A percentile compares a stretch with the other conserved stretches of the same genome.
Conservation (phyloP, 192 early-diverging fungal genomes). For the Podila horticola region DNA sequence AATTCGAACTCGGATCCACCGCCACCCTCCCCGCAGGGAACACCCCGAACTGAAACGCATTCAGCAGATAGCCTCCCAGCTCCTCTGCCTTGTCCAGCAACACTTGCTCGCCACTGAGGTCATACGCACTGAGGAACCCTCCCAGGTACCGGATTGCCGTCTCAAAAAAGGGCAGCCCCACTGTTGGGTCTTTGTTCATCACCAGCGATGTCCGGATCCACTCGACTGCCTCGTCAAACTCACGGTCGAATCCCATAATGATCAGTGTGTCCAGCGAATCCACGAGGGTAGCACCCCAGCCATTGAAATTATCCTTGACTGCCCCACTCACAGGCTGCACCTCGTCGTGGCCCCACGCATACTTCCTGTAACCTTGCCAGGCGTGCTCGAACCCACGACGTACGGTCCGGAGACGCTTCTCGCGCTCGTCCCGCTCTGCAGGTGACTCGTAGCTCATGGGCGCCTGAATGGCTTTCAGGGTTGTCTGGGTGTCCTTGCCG, state of each 20-base stretch:
- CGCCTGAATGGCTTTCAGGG: neutral
- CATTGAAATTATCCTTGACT: conserved; percentile 43
- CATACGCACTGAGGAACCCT: conserved; percentile 83
- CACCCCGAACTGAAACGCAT: conserved; percentile 61
- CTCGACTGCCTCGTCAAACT: conserved; percentile 75
- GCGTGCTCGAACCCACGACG: conserved; percentile 67
- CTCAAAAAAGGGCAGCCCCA: conserved; percentile 76
- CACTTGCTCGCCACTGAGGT: conserved; percentile 71
- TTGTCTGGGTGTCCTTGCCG: neutral
- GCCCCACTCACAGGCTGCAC: conserved; percentile 41
- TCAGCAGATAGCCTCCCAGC: conserved; percentile 69
- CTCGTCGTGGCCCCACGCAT: conserved; percentile 81
- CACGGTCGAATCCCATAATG: conserved; percentile 78
- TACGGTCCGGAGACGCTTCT: conserved; percentile 53
- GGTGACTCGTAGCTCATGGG: neutral
- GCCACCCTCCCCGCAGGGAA: neutral
- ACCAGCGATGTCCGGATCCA: conserved; percentile 59
- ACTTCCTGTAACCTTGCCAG: conserved; percentile 78
- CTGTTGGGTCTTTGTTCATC: conserved; percentile 50
- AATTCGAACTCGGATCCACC: no score
- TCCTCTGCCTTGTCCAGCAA: conserved; percentile 74
- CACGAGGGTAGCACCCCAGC: conserved; percentile 74
- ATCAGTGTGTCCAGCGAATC: conserved; percentile 87
- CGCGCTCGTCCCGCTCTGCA: neutral
- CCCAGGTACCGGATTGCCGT: conserved; percentile 76